phyloP scores from a whole-genome alignment of 352 stramenopile species.

The Albugo candida region DNA sequence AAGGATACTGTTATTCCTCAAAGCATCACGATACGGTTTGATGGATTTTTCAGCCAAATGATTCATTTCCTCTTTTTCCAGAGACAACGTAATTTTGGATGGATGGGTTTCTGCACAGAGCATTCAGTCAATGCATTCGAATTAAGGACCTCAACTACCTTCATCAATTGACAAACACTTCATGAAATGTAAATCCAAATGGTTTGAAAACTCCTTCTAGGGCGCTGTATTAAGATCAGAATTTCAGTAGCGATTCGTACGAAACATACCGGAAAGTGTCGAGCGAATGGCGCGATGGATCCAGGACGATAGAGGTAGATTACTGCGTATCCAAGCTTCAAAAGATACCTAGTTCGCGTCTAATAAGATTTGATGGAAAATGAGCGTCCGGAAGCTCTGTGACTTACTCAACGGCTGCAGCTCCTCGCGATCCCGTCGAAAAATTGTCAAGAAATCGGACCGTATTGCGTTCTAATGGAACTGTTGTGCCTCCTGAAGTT shows the following conservation, averaged over 20 bases:
- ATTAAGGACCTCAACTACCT: too few relatives aligned
- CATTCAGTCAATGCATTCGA: too few relatives aligned
- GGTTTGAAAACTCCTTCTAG: conserved; percentile 20
- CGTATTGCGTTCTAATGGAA: conserved; percentile 87
- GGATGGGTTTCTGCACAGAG: too few relatives aligned
- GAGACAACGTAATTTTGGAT: too few relatives aligned
- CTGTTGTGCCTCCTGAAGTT: conserved; percentile 89
- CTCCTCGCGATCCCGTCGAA: conserved; percentile 83
- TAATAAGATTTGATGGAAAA: conserved; percentile 12
- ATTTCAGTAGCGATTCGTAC: not conserved
- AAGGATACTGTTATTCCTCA: conserved; percentile 37
- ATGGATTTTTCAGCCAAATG: conserved; percentile 14
- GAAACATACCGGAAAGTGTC: conserved; percentile 29
- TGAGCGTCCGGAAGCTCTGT: not conserved
- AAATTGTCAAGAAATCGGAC: conserved; percentile 98
- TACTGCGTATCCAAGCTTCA: conserved; percentile 88
- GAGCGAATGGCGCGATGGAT: conserved; percentile 68
- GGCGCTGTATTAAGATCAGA: not conserved
- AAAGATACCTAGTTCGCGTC: conserved; percentile 48
- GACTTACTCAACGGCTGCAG: conserved; percentile 48
- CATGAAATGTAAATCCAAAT: conserved; percentile 53
- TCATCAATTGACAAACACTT: conserved; percentile 14
- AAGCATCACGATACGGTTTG: conserved; percentile 20
- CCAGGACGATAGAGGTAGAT: conserved; percentile 89
- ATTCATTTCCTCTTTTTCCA: too few relatives aligned